These are phyloP conservation scores for Cornus kousa DNA, from an alignment of 148 eudicot species.

Conservation along the genomic window DNA sequence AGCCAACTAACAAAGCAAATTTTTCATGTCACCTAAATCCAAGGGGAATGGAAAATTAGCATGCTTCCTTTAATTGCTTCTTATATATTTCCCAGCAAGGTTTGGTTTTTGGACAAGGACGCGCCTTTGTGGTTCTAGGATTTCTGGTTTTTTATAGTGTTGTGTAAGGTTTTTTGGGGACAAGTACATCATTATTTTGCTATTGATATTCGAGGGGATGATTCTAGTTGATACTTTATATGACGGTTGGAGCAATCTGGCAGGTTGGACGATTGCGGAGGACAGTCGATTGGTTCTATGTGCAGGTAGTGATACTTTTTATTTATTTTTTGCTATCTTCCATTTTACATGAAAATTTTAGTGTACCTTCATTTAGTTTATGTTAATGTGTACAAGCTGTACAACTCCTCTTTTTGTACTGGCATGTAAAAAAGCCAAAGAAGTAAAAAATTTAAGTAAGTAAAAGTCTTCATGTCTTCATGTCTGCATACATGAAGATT, in stretches of 20 bases:
- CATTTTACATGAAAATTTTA: neutral
- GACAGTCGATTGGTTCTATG: slow-evolving; percentile 54
- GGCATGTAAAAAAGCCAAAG: neutral
- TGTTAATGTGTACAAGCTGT: neutral
- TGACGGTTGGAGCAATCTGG: slow-evolving; percentile 20
- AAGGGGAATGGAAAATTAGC: neutral
- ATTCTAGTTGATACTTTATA: slow-evolving; percentile 1
- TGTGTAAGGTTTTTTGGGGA: too few species aligned
- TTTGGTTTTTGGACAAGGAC: too few species aligned
- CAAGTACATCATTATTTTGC: neutral
- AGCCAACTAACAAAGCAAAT: neutral
- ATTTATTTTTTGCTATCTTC: neutral
- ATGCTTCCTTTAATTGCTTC: too few species aligned
- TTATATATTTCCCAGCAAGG: too few species aligned
- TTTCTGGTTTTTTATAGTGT: neutral
- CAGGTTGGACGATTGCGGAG: slow-evolving; percentile 79
- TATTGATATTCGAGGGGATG: neutral
- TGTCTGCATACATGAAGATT: neutral
- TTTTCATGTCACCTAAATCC: neutral
- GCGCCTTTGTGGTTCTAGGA: neutral
- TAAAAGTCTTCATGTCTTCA: neutral
- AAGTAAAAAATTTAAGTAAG: neutral
- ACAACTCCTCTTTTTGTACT: neutral
- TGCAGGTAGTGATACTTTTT: slow-evolving; percentile 48
- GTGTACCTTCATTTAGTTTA: neutral